Evolutionary conservation across 2,329 filamentous ascomycete species (phyloP).

Genomic region (Simplicillium aogashimaense): DNA sequence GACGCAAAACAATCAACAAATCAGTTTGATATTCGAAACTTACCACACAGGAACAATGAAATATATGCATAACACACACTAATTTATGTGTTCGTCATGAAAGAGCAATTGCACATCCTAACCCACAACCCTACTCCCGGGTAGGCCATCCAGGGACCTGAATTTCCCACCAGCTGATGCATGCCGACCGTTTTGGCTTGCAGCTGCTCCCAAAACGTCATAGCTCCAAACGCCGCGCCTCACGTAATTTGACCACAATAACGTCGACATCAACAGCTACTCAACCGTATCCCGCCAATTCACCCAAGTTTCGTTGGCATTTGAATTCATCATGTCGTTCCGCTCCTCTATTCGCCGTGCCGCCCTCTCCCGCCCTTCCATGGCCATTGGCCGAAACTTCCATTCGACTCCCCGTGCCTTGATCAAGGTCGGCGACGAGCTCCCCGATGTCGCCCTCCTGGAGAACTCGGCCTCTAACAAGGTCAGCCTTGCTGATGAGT

Average conservation of each 20-base stretch:
- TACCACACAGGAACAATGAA: no score
- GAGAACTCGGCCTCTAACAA: slow-evolving; percentile 88
- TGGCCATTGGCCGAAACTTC: slow-evolving; percentile 35
- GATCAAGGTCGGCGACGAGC: slow-evolving; percentile 68
- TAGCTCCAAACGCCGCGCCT: background rate
- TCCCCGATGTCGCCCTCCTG: slow-evolving; percentile 69
- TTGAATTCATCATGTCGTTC: slow-evolving; percentile 21
- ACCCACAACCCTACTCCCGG: no score
- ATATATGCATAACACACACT: no score
- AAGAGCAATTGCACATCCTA: no score
- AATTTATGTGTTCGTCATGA: no score
- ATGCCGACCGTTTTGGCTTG: background rate
- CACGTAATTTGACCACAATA: background rate
- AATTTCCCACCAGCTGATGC: no score
- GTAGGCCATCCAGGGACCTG: no score
- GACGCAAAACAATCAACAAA: no score
- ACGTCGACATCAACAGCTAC: slow-evolving; percentile 2
- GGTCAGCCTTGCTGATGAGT: slow-evolving; percentile 74
- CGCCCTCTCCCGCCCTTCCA: slow-evolving; percentile 17
- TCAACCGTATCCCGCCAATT: background rate
- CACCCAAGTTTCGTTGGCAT: background rate
- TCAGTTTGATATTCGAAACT: no score
- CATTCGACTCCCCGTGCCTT: slow-evolving; percentile 51
- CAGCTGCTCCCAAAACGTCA: background rate
- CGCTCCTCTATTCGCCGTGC: slow-evolving; percentile 22